Evolutionary conservation across 306 rosid genomes (phyloP).

Genomic region (Vigna hirtella): DNA sequence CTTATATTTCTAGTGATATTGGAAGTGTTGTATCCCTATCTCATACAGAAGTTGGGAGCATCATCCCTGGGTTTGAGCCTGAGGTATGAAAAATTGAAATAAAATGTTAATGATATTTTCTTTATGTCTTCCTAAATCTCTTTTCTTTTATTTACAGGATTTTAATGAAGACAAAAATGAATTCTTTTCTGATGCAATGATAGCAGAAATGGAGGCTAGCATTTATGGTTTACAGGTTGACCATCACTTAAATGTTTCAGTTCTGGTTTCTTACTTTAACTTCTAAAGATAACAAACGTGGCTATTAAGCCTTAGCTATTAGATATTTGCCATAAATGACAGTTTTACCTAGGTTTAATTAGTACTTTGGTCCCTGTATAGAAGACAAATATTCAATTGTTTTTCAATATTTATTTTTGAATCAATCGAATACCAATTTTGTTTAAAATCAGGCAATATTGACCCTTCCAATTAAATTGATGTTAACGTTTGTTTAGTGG

Average conservation of each 20-base stretch:
- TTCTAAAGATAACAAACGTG: too few relatives aligned
- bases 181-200: constrained; percentile 71
- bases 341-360: too few relatives aligned
- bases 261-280: too few relatives aligned
- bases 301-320: too few relatives aligned
- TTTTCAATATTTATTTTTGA: too few relatives aligned
- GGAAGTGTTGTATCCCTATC: constrained; percentile 54
- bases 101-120: constrained; percentile 32
- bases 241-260: constrained; percentile 18
- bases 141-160: constrained; percentile 58
- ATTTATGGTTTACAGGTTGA: constrained; percentile 83
- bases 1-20: constrained; percentile 46
- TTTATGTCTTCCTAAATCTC: constrained; percentile 33
- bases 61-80: constrained; percentile 58
- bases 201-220: constrained; percentile 87
- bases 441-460: too few relatives aligned
- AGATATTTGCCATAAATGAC: too few relatives aligned
- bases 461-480: too few relatives aligned
- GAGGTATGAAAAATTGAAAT: constrained; percentile 59
- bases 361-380: too few relatives aligned
- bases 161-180: constrained; percentile 56
- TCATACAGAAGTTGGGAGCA: constrained; percentile 59
- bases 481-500: too few relatives aligned
- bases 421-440: too few relatives aligned
- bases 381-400: too few relatives aligned